Evolutionary conservation across 2,329 filamentous ascomycete genomes (phyloP), one percentile per base, ranked within the genome.

Genomic region (Colletotrichum sublineola): DNA sequence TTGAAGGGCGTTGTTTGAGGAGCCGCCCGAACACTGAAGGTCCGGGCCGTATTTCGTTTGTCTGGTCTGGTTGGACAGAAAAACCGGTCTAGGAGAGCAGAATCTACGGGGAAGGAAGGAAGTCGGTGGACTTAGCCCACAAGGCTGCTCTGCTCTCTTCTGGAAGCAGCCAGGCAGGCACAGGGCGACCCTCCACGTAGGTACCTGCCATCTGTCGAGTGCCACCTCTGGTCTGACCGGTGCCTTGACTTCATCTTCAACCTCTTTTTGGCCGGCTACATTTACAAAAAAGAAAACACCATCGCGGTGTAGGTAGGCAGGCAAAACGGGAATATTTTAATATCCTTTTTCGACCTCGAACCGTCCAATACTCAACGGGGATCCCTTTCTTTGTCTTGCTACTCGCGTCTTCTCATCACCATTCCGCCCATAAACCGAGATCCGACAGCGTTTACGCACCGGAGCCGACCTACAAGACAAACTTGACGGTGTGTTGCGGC

Each of bases 81-180:
- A 15, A 62, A 6, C 3, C 24, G 33, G 36, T 20, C 12, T 8
- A 14, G 5, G 36, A 20, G 31, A 63, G n/a, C 24, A 52, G 33
- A 52, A 29, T 33, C 14, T 63, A 5, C 18, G 18, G 29, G 29
- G 6, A 63, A 42, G 8, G 7, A 31, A 42, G 6, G 18, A 24
- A 33, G 36, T 18, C 29, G 11, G n/a, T 8, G 7, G 48, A 8
- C 12, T 63, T 40, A 14, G 1, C 29, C n/a, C 36, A 18, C 42
- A 63, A 31, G 46, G 60, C 44, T 42, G 3, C n/a, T 46, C 44
- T 42, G 3, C n/a, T 46, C 46, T 48, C 8, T n/a, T 12, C 36
- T 24, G 36, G 36, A 63, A 63, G 24, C n/a, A 12, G 46, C 61
- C 15, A 53, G 61, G 18, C 15, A 53, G 61, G 18, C 33, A 53